Base-by-base conservation (phyloP, 2,329 filamentous ascomycete genomes). In the Colletotrichum sp. region DNA sequence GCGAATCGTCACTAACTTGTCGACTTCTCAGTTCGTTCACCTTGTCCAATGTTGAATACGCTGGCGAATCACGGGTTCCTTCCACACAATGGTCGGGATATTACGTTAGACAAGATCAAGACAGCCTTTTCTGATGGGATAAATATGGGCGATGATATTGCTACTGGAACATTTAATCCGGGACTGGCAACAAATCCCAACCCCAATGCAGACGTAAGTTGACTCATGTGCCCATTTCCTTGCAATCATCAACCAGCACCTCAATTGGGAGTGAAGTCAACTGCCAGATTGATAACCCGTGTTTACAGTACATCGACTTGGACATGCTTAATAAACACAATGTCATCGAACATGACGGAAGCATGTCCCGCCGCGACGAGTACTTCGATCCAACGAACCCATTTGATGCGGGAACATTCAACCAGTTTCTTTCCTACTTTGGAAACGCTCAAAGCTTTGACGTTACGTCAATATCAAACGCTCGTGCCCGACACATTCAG, bases 341-440 rank as follows among this genome's bases (percentile, higher is more conserved):
- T 70, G 79, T 90, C 13, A 81, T 90, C 9, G 88, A 90, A 71
- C 88, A 89, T 68, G 88, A 90, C 68, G 88, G 85, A 6, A 89
- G 87, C 72, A 69, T 88, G 26, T 85, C 84, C 48, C 89, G 89
- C 22, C 79, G 83, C 3, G 89, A 91, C 72, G 86, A 85, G n/a
- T 88, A 82, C 83, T 86, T 89, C 70, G 89, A 89, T 24, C 87
- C 88, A 79, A 88, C 88, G 78, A 85, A 89, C 78, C 72, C 86
- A 71, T 91, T 92, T 83, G 90, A 91, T 80, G 81, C 87, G 63
- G 86, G 84, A 4, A 80, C 90, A 74, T 92, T 91, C 80, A 84
- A 88, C 66, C 80, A 85, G 63, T 86, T 85, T 1, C 82, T 79
- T 32, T 74, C 78, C 5, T 91, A 87, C 80, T 92, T 75, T 18